Conservation (phyloP, 2,329 filamentous ascomycete species). For the Aspergillus costaricaensis region DNA sequence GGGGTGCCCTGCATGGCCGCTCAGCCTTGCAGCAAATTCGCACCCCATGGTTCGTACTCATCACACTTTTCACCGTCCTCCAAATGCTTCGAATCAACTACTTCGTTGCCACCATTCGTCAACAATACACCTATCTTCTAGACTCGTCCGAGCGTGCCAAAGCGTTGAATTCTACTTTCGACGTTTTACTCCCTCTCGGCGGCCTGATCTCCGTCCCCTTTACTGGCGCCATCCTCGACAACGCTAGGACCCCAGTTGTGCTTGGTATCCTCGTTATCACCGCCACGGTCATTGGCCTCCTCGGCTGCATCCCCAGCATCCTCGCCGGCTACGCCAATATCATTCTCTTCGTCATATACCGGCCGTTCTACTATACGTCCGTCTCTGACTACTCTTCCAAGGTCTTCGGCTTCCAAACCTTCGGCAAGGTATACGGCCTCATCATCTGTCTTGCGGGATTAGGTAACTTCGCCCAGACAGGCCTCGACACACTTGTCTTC, state of each 20-base stretch:
- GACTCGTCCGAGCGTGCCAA: constrained; percentile 62
- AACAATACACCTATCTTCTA: constrained; percentile 79
- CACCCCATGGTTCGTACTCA: constrained; percentile 74
- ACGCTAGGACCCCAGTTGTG: constrained; percentile 70
- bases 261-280: constrained; percentile 68
- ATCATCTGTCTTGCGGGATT: constrained; percentile 85
- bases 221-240: constrained; percentile 78
- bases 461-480: constrained; percentile 80
- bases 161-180: constrained; percentile 80
- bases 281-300: constrained; percentile 72
- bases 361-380: constrained; percentile 85
- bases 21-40: constrained; percentile 18
- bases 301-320: constrained; percentile 73
- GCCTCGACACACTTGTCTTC: constrained; percentile 76
- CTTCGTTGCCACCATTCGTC: constrained; percentile 82
- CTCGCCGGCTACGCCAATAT: constrained; percentile 74
- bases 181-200: constrained; percentile 78
- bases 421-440: constrained; percentile 90
- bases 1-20: constrained; percentile 61
- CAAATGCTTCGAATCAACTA: constrained; percentile 87
- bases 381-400: constrained; percentile 88
- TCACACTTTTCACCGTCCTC: constrained; percentile 76
- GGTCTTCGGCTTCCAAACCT: constrained; percentile 88
- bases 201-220: constrained; percentile 85
- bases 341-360: constrained; percentile 76